These are phyloP conservation scores for Phytophthora pseudosyringae DNA, from an alignment of 352 stramenopile species.

Conservation along the genomic window DNA sequence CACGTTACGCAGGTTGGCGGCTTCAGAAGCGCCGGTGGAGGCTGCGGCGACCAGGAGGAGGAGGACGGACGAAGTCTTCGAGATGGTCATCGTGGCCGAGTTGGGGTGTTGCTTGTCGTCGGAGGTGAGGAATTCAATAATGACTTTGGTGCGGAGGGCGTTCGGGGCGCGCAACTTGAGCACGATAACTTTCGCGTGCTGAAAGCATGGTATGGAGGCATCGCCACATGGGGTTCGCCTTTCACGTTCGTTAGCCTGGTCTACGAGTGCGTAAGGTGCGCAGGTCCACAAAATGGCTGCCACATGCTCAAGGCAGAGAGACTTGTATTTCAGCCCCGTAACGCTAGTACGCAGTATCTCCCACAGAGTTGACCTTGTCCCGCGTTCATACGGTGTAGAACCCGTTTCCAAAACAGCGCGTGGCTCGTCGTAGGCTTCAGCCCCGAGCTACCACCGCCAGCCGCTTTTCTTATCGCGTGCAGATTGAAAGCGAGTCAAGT, in stretches of 20 bases:
- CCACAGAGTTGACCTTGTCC: constrained; percentile 2
- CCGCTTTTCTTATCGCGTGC: constrained; percentile 21
- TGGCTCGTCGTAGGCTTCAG: neutral
- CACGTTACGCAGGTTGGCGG: constrained; percentile 22
- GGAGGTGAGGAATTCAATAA: constrained; percentile 21
- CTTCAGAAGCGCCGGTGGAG: constrained; percentile 3
- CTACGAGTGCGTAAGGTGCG: neutral
- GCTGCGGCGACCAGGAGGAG: constrained; percentile 8
- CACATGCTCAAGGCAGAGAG: constrained; percentile 13
- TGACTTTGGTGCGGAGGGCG: constrained; percentile 3
- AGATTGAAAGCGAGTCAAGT: too few relatives aligned
- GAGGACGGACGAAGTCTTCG: constrained; percentile 11
- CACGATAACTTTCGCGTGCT: neutral
- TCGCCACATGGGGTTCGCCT: constrained; percentile 19
- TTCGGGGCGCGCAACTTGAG: neutral
- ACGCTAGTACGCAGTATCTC: constrained; percentile 12
- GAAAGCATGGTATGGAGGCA: constrained; percentile 9
- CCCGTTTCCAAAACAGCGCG: neutral
- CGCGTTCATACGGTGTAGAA: constrained; percentile 9
- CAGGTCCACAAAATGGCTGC: constrained; percentile 4
- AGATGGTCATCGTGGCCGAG: constrained; percentile 8
- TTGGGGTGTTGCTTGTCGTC: neutral
- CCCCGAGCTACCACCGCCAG: neutral
- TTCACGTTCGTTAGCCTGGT: constrained; percentile 25
- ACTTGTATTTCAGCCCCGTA: neutral